Percentiles rank a stretch among this genome's conserved stretches.
Evolutionary conservation across 345 rosid genomes (phyloP).

Genomic region (Eutrema yunnanense): DNA sequence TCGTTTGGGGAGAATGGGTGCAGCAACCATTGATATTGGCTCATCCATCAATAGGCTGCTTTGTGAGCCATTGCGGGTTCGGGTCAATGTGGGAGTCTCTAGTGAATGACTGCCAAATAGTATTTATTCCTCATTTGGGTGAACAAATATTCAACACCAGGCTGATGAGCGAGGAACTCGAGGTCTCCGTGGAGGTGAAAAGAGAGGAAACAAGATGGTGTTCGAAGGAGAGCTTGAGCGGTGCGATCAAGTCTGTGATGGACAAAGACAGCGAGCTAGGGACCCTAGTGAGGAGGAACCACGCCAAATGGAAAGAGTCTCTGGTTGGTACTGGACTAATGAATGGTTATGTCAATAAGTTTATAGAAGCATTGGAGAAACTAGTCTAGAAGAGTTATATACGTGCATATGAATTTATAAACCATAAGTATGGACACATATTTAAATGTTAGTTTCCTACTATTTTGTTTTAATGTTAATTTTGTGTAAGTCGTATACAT

Average conservation of each 20-base stretch:
- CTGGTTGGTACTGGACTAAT: conserved; percentile 21
- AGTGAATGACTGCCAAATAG: conserved; percentile 48
- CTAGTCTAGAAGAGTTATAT: not conserved
- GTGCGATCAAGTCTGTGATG: conserved; percentile 40
- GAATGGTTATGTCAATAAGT: conserved; percentile 37
- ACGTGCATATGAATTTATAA: too few relatives aligned
- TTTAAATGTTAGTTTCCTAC: too few relatives aligned
- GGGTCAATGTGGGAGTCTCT: conserved; percentile 74
- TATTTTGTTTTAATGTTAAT: too few relatives aligned
- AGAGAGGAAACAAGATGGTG: conserved; percentile 46
- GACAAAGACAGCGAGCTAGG: conserved; percentile 39
- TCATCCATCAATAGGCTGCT: conserved; percentile 58
- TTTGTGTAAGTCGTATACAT: too few relatives aligned
- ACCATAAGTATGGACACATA: too few relatives aligned
- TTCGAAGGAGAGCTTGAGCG: conserved; percentile 41
- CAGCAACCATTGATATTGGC: conserved; percentile 42
- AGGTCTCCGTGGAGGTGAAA: conserved; percentile 47
- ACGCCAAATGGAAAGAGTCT: conserved; percentile 34
- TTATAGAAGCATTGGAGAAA: conserved; percentile 13
- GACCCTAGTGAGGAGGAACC: conserved; percentile 35
- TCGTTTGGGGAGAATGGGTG: conserved; percentile 51
- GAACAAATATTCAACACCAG: conserved; percentile 54
- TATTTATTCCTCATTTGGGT: conserved; percentile 44
- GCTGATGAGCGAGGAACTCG: conserved; percentile 44
- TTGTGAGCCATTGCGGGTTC: conserved; percentile 67